Conservation (phyloP, 1,284 basidiomycete genomes). For the Leccinum fuscescens region DNA sequence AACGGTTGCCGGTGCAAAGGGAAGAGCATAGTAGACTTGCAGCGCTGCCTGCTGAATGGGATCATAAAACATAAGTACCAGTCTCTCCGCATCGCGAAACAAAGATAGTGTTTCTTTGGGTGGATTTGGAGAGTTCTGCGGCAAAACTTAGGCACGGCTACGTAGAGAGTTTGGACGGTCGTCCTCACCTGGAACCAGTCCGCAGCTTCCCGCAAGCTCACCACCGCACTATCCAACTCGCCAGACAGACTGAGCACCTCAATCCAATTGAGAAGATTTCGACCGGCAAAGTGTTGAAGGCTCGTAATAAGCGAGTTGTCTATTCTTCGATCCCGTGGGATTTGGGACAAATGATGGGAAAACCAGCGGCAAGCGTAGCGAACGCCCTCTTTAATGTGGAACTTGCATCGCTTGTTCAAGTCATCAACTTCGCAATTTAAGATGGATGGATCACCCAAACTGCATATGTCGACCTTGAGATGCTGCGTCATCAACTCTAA, state of each 20-base stretch:
- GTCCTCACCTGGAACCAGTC: slow-evolving; percentile 21
- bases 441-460: slow-evolving; percentile 14
- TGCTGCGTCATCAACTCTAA: slow-evolving; percentile 19
- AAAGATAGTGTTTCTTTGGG: slow-evolving; percentile 9
- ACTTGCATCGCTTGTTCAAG: slow-evolving; percentile 11
- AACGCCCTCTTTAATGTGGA: slow-evolving; percentile 13
- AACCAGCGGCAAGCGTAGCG: slow-evolving; percentile 27
- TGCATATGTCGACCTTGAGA: slow-evolving; percentile 19
- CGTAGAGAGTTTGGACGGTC: neutral
- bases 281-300: slow-evolving; percentile 16
- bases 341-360: slow-evolving; percentile 16
- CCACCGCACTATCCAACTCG: slow-evolving; percentile 16
- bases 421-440: slow-evolving; percentile 19
- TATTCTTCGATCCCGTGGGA: slow-evolving; percentile 2
- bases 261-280: slow-evolving; percentile 21
- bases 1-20: slow-evolving; percentile 12
- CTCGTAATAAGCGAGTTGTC: slow-evolving; percentile 11
- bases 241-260: slow-evolving; percentile 19
- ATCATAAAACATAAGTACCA: slow-evolving; percentile 25
- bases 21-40: slow-evolving; percentile 23
- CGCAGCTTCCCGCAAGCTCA: slow-evolving; percentile 13
- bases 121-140: slow-evolving; percentile 6
- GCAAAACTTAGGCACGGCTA: neutral
- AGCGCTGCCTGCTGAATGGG: slow-evolving; percentile 17
- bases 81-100: slow-evolving; percentile 22